phyloP scores from a whole-genome alignment of 352 stramenopile genomes.

The Peronospora farinosa region DNA sequence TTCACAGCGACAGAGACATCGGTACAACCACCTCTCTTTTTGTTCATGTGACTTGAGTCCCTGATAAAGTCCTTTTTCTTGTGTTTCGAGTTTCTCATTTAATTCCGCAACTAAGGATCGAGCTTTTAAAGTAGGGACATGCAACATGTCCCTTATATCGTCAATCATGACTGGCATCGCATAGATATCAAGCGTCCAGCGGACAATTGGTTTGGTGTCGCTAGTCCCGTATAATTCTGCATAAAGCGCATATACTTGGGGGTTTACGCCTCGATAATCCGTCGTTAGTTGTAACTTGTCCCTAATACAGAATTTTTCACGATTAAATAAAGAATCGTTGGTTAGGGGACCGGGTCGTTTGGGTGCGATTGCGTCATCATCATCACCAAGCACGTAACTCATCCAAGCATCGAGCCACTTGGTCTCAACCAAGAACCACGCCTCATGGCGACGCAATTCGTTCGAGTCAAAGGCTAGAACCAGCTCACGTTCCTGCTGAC shows the following conservation, averaged over 20 bases:
- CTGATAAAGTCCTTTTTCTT: constrained; percentile 18
- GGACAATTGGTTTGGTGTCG: constrained; percentile 56
- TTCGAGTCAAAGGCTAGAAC: constrained; percentile 62
- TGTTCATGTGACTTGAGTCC: constrained; percentile 24
- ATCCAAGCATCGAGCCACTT: constrained; percentile 78
- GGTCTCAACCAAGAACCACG: constrained; percentile 76
- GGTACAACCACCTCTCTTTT: constrained; percentile 57
- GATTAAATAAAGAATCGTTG: constrained; percentile 71
- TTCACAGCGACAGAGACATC: constrained; percentile 70
- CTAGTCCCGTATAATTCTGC: constrained; percentile 65
- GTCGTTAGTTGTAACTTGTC: constrained; percentile 53
- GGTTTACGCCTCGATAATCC: constrained; percentile 75
- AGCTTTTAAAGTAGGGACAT: constrained; percentile 50
- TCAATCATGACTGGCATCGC: constrained; percentile 70
- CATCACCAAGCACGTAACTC: constrained; percentile 64
- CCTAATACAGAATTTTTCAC: constrained; percentile 56
- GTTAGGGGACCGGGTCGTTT: constrained; percentile 51
- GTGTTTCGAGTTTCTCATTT: constrained; percentile 46
- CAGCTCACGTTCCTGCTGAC: constrained; percentile 47
- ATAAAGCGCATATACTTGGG: constrained; percentile 73
- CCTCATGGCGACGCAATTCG: constrained; percentile 57
- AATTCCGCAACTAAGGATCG: constrained; percentile 57
- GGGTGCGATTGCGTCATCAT: constrained; percentile 44
- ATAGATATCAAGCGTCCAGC: constrained; percentile 79
- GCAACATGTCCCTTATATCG: constrained; percentile 70